Evolutionary conservation across 345 rosid genomes (phyloP), one percentile per base, ranked within the genome.

Genomic region (Eucalyptus guilfoylei): DNA sequence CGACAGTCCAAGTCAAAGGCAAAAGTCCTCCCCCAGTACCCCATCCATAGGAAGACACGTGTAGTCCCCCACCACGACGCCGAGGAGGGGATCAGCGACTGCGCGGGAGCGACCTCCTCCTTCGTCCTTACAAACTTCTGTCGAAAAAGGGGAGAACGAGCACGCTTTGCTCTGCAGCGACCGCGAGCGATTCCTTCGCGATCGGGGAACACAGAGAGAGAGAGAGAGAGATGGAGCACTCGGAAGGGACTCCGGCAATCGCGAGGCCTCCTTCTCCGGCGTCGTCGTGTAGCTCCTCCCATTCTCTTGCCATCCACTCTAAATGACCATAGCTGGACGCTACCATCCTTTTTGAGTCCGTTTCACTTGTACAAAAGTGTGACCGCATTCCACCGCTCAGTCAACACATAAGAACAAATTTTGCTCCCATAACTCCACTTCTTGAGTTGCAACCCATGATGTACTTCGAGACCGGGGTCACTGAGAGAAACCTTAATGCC

Each of bases 181-280:
- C 69, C 16, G 69, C 69, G 34, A 62, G 69, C 69, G 16, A 62
- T 85, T 62, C 16, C 69, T 28, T 28, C 28, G 34, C 69, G 69
- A 62, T 62, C 34, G 32, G 32, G 37, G 6, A 16, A 64, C 37
- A n/a, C 21, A n/a, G n/a, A n/a, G n/a, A n/a, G n/a, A 49, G 50
- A 49, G 50, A 30, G 72, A 64, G 76, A 64, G 76, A 64, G 37
- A n/a, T 7, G 10, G 16, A n/a, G 76, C 16, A 17, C 19, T 30
- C 72, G 72, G 34, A 30, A 16, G 54, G 19, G 37, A 30, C 72
- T 28, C 50, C 88, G 86, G 50, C 86, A 91, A 95, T 95, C 97
- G 93, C 19, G 37, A n/a, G 80, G 90, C 54, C 90, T 12, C 86
- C 95, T 26, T 94, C 97, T 40, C 91, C 98, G 14, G 89, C 95